Evolutionary conservation across 768 basidiomycete species (phyloP).

Genomic region (Tremella mesenterica): DNA sequence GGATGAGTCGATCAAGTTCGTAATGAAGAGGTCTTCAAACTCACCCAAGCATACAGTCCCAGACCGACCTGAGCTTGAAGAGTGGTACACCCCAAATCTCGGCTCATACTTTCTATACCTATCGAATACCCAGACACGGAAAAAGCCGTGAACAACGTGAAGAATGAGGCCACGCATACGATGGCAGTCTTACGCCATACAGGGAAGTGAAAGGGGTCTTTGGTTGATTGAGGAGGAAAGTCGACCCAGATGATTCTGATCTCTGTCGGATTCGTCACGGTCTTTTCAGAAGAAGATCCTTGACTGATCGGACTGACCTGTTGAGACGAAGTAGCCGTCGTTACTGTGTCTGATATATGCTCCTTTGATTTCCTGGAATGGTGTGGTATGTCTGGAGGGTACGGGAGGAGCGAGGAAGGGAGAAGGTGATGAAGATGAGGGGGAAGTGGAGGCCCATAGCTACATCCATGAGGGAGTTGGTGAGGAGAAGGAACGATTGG

Average conservation of each 20-base stretch:
- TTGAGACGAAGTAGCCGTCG: too few species aligned
- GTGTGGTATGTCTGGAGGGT: background rate
- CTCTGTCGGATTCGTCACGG: too few species aligned
- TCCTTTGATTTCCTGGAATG: too few species aligned
- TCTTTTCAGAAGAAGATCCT: too few species aligned
- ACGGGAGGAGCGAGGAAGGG: background rate
- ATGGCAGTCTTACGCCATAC: constrained; percentile 25
- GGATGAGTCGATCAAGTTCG: too few species aligned
- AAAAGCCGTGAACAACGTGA: constrained; percentile 26
- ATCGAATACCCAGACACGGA: constrained; percentile 30
- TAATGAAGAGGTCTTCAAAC: too few species aligned
- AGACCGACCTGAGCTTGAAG: constrained; percentile 30
- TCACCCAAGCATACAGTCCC: constrained; percentile 23
- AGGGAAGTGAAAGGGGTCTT: constrained; percentile 33
- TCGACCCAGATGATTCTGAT: constrained; percentile 35
- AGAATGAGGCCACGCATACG: constrained; percentile 28
- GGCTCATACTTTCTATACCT: constrained; percentile 23
- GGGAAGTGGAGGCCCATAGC: too few species aligned
- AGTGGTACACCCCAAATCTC: constrained; percentile 24
- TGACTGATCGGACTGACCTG: too few species aligned
- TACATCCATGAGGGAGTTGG: too few species aligned
- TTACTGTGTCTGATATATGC: too few species aligned
- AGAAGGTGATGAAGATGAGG: background rate
- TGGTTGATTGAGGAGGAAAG: constrained; percentile 28
- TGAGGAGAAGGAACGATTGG: too few species aligned